Evolutionary conservation across 208 protist species (phyloP), one percentile per base, ranked within the genome.

Genomic region (Phytomonas sp.): DNA sequence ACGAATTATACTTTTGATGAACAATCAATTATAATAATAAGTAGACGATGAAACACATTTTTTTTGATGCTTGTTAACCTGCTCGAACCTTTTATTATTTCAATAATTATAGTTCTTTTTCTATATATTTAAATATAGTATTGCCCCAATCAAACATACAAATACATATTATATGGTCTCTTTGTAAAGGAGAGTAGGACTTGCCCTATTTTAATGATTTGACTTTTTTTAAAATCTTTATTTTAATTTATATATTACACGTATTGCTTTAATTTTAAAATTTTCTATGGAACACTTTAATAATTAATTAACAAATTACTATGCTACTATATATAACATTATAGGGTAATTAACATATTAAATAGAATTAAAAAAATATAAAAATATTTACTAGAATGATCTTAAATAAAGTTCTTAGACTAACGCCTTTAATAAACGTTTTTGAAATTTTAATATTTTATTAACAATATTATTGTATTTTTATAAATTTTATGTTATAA

Each of bases 41-140:
- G 84, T 90, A 90, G 84, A 90, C 84, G 81, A 90, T 90, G 84
- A 87, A 90, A 90, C 84, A 90, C 84, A 90, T 90, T 90, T 90
- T 83, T 73, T 87, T 79, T 84, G 85, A 90, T 90, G 84, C 84
- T 90, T 90, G 84, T 90, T 90, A 90, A 90, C 84, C 84, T 90
- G 81, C 84, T 90, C 79, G 79, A 87, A 90, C 79, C 84, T 90
- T 90, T 90, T 87, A 90, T 85, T 87, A 90, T 90, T 87, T 86
- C 84, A 87, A 90, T 81, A 73, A 86, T 79, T 90, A 83, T 87
- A 90, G 84, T 83, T 87, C 84, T 85, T 87, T 75, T 83, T 75
- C 80, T 89, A 86, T 89, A 89, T 86, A 86, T 86, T 67, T 77
- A 89, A 70, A 86, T 90, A 90, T 87, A 87, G 78, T 90, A 90